Conservation (phyloP, 2,329 filamentous ascomycete species). For the Diaporthe longicolla region DNA sequence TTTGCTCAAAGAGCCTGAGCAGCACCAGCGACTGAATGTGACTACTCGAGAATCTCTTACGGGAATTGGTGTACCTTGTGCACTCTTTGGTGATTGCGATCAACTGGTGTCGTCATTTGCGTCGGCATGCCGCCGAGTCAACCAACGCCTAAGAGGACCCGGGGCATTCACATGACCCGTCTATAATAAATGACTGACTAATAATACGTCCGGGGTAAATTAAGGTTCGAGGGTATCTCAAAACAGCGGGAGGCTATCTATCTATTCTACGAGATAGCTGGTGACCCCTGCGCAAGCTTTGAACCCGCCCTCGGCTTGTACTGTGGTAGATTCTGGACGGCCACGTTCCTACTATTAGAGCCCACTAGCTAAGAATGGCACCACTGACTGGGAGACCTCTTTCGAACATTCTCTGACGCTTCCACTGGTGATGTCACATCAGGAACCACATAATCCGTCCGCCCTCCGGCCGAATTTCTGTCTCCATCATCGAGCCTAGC, state of each 20-base stretch:
- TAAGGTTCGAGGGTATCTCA: not conserved
- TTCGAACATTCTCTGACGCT: constrained; percentile 13
- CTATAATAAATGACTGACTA: too few relatives aligned
- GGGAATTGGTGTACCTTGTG: not conserved
- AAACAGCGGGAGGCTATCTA: not conserved
- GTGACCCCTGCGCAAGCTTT: constrained; percentile 7
- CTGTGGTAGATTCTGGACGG: not conserved
- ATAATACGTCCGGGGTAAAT: too few relatives aligned
- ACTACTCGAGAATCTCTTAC: not conserved
- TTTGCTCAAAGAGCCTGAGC: not conserved
- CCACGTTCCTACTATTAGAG: constrained; percentile 13
- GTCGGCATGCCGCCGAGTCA: not conserved
- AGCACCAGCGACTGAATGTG: not conserved
- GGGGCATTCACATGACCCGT: too few relatives aligned
- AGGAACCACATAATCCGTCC: constrained; percentile 1
- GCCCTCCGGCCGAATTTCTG: constrained; percentile 20
- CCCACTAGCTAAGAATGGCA: not conserved
- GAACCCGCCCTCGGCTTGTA: constrained; percentile 21
- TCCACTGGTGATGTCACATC: constrained; percentile 19
- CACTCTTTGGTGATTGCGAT: not conserved
- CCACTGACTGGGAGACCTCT: not conserved
- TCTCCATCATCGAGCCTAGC: not conserved
- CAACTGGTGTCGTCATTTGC: not conserved
- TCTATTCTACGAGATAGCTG: not conserved
- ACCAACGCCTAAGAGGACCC: not conserved